Conservation (phyloP, 2,329 filamentous ascomycete genomes). For the Penicillium oxalicum region DNA sequence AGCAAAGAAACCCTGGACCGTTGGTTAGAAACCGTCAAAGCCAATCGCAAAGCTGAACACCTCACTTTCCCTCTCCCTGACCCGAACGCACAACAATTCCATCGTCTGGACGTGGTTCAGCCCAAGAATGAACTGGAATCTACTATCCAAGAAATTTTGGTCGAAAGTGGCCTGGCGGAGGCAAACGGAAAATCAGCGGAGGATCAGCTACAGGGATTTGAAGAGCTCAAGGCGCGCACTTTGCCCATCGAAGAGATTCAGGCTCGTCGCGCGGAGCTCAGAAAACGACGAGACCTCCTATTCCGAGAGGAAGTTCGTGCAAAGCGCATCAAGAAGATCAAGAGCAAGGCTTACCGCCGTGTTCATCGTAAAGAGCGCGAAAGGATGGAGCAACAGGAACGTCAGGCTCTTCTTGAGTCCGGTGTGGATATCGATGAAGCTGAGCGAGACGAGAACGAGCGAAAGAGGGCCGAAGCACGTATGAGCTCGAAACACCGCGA, state of each 20-base stretch:
- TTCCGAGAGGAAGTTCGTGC: constrained; percentile 84
- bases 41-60: constrained; percentile 86
- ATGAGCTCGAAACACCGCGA: constrained; percentile 81
- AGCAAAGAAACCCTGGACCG: constrained; percentile 83
- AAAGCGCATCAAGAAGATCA: constrained; percentile 97
- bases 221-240: constrained; percentile 65
- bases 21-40: constrained; percentile 93
- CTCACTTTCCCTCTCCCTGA: constrained; percentile 79
- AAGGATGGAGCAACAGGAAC: constrained; percentile 52
- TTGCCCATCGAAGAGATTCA: constrained; percentile 67
- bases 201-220: constrained; percentile 61
- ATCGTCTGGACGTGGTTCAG: constrained; percentile 51
- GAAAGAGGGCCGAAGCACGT: constrained; percentile 72
- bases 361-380: constrained; percentile 78
- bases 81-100: constrained; percentile 55
- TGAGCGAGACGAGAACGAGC: constrained; percentile 61
- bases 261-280: constrained; percentile 65
- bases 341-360: constrained; percentile 89
- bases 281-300: constrained; percentile 74
- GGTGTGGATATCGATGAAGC: constrained; percentile 58
- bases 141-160: constrained; percentile 80
- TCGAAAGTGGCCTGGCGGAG: constrained; percentile 70
- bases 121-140: constrained; percentile 76
- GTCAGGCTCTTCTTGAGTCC: constrained; percentile 52
- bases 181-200: constrained; percentile 56